A percentile compares a stretch with the other conserved stretches of the same genome.
These are phyloP conservation scores for Podosphaera xanthii DNA, from an alignment of 2,329 filamentous ascomycete genomes.

Conservation along the genomic window DNA sequence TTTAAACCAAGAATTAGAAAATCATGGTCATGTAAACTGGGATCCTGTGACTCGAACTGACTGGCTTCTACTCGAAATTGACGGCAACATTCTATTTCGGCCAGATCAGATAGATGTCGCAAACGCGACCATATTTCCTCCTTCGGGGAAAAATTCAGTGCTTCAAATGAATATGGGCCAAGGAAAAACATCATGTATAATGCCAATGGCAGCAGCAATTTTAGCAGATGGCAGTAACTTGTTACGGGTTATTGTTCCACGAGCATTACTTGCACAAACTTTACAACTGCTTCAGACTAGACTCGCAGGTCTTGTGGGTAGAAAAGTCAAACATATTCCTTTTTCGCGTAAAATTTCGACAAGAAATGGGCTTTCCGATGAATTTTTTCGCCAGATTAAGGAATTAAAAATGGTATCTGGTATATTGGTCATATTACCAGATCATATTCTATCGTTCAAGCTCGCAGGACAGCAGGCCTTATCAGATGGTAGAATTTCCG, in stretches of 20 bases:
- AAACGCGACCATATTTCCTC: conserved; percentile 31
- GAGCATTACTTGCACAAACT: conserved; percentile 23
- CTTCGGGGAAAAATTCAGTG: conserved; percentile 30
- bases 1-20: conserved; percentile 18
- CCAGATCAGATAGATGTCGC: conserved; percentile 39
- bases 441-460: conserved; percentile 29
- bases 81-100: conserved; percentile 38
- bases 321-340: conserved; percentile 22
- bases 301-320: conserved; percentile 21
- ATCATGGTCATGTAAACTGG: conserved; percentile 20
- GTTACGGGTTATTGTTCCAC: conserved; percentile 22
- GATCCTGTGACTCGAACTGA: conserved; percentile 24
- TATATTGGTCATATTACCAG: conserved; percentile 25
- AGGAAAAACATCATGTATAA: conserved; percentile 34
- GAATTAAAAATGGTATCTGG: conserved; percentile 14
- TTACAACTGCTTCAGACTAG: conserved; percentile 22
- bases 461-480: conserved; percentile 25
- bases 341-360: conserved; percentile 23
- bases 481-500: conserved; percentile 17
- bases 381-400: conserved; percentile 18
- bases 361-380: conserved; percentile 11
- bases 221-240: conserved; percentile 23
- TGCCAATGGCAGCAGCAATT: conserved; percentile 26
- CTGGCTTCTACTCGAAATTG: conserved; percentile 46
- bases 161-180: conserved; percentile 47